Evolutionary conservation across 192 early-diverging fungal genomes (phyloP), one percentile per base, ranked within the genome.

Genomic region (Phlyctochytrium arcticum): DNA sequence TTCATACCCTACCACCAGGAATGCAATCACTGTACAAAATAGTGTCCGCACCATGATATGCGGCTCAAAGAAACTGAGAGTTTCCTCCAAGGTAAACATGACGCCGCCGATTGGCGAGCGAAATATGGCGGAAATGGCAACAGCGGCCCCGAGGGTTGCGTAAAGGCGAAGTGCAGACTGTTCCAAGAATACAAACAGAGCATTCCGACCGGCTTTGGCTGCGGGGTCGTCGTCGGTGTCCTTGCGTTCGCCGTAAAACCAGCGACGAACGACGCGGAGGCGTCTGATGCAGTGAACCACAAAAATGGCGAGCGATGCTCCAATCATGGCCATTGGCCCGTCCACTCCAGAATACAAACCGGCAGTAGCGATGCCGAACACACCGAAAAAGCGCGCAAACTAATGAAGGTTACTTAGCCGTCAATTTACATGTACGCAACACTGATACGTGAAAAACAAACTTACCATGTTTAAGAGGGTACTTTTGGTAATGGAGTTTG

Each of bases 11-110:
- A 75, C 60, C 53, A 75, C 42, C 49, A 75, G 8, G 39, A 39
- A 72, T 4, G 72, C 66, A 33, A 69, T 34, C 36, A 69, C 64
- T 7, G 74, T 75, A 17, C 57, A 51, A 36, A 73, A 72, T 23
- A 65, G 32, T 12, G 72, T 56, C 21, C 67, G 30, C 19, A 64
- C 55, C 7, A 75, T 35, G 7, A 72, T 33, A 19, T 46, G 37
- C 31, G 62, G 70, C 31, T 75, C 74, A 42, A 69, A 75, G 53
- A 69, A 75, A n/a, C 57, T 61, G 6, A 69, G 63, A 10, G 74
- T 60, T 57, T 75, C 74, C 49, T 75, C 74, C 21, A 75, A 50
- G 15, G 74, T 65, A 50, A 75, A 75, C 44, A 75, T 36, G 1
- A 73, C 70, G 12, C 74, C 74, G 9, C 74, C 74, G 24, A 75